phyloP scores from a whole-genome alignment of 1,284 basidiomycete genomes.

The Malassezia sympodialis region DNA sequence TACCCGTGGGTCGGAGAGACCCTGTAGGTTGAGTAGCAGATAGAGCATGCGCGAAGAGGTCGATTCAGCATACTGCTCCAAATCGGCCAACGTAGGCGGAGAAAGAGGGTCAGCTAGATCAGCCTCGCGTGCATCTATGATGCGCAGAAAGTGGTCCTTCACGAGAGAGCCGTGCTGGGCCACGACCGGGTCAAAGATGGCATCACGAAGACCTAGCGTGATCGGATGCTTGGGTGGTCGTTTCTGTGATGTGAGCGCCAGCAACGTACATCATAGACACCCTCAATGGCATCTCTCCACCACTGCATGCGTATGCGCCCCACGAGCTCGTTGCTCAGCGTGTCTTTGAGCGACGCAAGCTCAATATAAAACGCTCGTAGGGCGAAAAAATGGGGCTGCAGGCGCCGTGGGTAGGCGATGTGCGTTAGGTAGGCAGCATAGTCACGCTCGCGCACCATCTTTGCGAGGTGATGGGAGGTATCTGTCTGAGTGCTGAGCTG shows the following conservation, averaged over 20 bases:
- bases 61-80: slow-evolving; percentile 39
- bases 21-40: slow-evolving; percentile 26
- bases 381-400: slow-evolving; percentile 40
- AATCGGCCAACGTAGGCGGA: slow-evolving; percentile 30
- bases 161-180: slow-evolving; percentile 28
- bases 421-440: slow-evolving; percentile 37
- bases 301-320: slow-evolving; percentile 43
- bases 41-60: slow-evolving; percentile 40
- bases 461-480: not conserved
- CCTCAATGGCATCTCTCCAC: slow-evolving; percentile 43
- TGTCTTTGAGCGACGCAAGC: slow-evolving; percentile 36
- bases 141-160: slow-evolving; percentile 41
- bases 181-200: slow-evolving; percentile 36
- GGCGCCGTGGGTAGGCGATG: slow-evolving; percentile 32
- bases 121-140: slow-evolving; percentile 41
- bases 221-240: slow-evolving; percentile 41
- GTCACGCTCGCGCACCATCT: slow-evolving; percentile 22
- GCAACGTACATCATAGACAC: slow-evolving; percentile 23
- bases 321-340: slow-evolving; percentile 40
- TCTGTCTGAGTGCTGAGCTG: not conserved
- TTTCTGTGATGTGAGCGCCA: slow-evolving; percentile 11
- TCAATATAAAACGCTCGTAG: slow-evolving; percentile 43
- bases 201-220: slow-evolving; percentile 32
- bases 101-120: slow-evolving; percentile 32
- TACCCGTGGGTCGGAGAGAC: slow-evolving; percentile 26